Evolutionary conservation across 257 asterid species (phyloP).

Genomic region (Handroanthus guayacan): DNA sequence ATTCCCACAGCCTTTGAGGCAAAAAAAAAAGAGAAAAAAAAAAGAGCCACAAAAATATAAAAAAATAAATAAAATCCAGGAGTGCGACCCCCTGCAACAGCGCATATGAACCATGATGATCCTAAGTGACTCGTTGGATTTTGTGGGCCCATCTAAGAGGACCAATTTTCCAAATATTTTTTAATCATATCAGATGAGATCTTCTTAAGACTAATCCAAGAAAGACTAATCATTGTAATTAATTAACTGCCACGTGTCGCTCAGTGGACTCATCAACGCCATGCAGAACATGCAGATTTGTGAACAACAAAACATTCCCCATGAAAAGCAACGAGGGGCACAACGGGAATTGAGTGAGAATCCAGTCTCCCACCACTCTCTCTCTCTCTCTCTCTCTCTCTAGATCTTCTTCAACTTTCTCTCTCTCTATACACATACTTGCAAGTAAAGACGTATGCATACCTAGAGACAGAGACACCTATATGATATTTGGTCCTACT

Average conservation of each 20-base stretch:
- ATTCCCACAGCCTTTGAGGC: constrained; percentile 39
- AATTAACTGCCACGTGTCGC: constrained; percentile 55
- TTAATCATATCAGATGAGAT: constrained; percentile 37
- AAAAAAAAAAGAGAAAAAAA: background rate
- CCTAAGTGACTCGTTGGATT: constrained; percentile 40
- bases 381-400: background rate
- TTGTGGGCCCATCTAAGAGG: constrained; percentile 39
- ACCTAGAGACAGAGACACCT: constrained; percentile 27
- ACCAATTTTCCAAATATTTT: constrained; percentile 38
- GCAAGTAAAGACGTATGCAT: background rate
- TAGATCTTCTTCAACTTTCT: constrained; percentile 9
- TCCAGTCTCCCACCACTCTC: constrained; percentile 40
- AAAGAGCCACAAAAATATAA: background rate
- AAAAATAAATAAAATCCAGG: background rate
- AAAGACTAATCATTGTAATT: constrained; percentile 56
- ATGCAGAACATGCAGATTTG: constrained; percentile 43
- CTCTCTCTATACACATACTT: background rate
- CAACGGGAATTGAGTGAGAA: constrained; percentile 46
- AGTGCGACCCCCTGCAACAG: background rate
- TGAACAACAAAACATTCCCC: constrained; percentile 46
- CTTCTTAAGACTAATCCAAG: constrained; percentile 38
- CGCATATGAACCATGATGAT: background rate
- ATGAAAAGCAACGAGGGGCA: constrained; percentile 53
- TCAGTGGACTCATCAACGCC: constrained; percentile 34
- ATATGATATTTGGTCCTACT: too few species aligned